Percentiles rank a stretch among this genome's conserved stretches.
These are phyloP conservation scores for Ananas comosus DNA, from an alignment of 176 grass and related monocot genomes.

Conservation along the genomic window DNA sequence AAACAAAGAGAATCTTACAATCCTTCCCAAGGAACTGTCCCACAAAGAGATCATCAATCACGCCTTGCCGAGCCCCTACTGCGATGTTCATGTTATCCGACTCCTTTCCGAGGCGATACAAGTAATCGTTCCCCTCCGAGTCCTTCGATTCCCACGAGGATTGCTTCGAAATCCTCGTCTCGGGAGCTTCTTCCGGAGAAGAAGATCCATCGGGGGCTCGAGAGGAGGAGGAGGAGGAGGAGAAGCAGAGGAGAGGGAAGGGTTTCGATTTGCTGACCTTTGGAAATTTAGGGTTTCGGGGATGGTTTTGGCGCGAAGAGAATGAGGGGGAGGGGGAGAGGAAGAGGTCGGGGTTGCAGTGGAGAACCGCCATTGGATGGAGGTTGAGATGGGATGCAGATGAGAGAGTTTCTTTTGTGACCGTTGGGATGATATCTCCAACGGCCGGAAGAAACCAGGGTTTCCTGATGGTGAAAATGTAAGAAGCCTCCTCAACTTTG, in stretches of 20 bases:
- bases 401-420: not conserved
- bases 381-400: not conserved
- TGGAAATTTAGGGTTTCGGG: not conserved
- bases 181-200: not conserved
- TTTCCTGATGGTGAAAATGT: too few relatives aligned
- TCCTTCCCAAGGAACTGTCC: constrained; percentile 82
- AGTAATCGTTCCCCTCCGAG: constrained; percentile 59
- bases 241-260: not conserved
- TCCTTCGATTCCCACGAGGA: constrained; percentile 80
- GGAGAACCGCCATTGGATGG: constrained; percentile 16
- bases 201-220: not conserved
- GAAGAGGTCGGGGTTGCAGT: not conserved
- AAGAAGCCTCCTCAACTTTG: too few relatives aligned
- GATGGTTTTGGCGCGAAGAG: not conserved
- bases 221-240: not conserved
- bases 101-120: constrained; percentile 76
- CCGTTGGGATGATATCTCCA: constrained; percentile 13
- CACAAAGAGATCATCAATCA: constrained; percentile 78
- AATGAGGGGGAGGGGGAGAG: constrained; percentile 2
- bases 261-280: not conserved
- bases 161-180: constrained; percentile 42
- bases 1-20: constrained; percentile 24
- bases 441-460: constrained; percentile 10
- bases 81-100: constrained; percentile 84
- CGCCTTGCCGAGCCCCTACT: constrained; percentile 56